These are phyloP conservation scores for Aspergillus terreus DNA, from an alignment of 2,329 filamentous ascomycete genomes.

Conservation along the genomic window DNA sequence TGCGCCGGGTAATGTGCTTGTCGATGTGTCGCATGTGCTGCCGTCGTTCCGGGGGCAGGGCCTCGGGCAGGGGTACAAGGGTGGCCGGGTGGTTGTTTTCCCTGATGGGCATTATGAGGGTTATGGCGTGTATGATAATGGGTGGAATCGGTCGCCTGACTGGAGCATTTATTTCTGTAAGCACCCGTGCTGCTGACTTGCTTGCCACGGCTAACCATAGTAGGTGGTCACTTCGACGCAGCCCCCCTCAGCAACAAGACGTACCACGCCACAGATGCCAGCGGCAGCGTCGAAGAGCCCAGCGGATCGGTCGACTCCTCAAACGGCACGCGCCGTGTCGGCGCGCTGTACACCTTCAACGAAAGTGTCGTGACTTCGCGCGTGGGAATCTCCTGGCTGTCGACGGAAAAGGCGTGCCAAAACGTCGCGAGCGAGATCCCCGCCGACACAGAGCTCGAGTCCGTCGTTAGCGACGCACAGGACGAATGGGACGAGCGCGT, in stretches of 20 bases:
- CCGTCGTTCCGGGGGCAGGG: constrained; percentile 59
- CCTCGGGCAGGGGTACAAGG: constrained; percentile 59
- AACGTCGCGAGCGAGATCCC: constrained; percentile 59
- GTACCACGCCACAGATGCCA: constrained; percentile 24
- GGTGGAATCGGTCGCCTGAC: constrained; percentile 61
- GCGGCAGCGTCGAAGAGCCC: constrained; percentile 26
- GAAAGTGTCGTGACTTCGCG: constrained; percentile 49
- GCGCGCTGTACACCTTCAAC: constrained; percentile 52
- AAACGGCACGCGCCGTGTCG: constrained; percentile 43
- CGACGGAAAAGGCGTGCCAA: constrained; percentile 55
- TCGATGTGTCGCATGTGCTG: constrained; percentile 65
- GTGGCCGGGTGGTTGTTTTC: constrained; percentile 55
- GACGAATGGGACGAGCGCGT: constrained; percentile 60
- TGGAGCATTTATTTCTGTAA: constrained; percentile 38
- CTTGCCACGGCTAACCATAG: neutral
- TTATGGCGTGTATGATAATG: constrained; percentile 61
- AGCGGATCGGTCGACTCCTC: constrained; percentile 33
- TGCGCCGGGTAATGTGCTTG: constrained; percentile 47
- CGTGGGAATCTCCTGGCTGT: constrained; percentile 68
- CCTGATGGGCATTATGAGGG: constrained; percentile 56
- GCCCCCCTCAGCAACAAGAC: constrained; percentile 26
- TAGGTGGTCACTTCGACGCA: constrained; percentile 58
- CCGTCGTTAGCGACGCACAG: constrained; percentile 47
- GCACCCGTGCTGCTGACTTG: constrained; percentile 1
- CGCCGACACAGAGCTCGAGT: constrained; percentile 37